phyloP scores from a whole-genome alignment of 306 rosid genomes.

The Citrullus colocynthis region DNA sequence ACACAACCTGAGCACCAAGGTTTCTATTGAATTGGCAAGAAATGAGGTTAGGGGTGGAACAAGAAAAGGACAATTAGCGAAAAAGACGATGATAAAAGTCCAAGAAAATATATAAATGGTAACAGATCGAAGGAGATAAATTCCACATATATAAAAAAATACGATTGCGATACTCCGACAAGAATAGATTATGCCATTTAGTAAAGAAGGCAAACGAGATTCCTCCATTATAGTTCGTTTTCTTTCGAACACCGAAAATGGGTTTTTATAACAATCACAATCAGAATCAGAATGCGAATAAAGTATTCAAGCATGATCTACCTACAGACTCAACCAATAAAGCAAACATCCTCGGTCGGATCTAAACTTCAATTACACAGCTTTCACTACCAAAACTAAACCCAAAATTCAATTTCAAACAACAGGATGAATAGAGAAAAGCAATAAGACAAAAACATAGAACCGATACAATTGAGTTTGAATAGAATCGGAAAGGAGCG shows the following conservation, averaged over 20 bases:
- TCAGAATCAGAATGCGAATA: constrained; percentile 10
- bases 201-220: neutral
- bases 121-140: constrained; percentile 5
- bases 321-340: neutral
- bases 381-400: neutral
- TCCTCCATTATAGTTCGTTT: neutral
- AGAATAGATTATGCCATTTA: constrained; percentile 1
- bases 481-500: neutral
- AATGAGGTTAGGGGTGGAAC: neutral
- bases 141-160: neutral
- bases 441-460: neutral
- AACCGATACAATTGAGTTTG: neutral
- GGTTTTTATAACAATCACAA: constrained; percentile 3
- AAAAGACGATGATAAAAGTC: neutral
- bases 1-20: constrained; percentile 23
- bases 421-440: neutral
- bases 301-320: constrained; percentile 2
- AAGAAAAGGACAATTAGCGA: neutral
- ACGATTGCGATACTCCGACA: neutral
- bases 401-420: neutral
- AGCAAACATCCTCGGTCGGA: neutral
- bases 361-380: constrained; percentile 1
- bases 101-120: neutral
- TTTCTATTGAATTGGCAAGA: constrained; percentile 12
- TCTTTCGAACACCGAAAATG: neutral